phyloP scores from a whole-genome alignment of 1,139 yeast species.

The Groenewaldozyma auringiensis region DNA sequence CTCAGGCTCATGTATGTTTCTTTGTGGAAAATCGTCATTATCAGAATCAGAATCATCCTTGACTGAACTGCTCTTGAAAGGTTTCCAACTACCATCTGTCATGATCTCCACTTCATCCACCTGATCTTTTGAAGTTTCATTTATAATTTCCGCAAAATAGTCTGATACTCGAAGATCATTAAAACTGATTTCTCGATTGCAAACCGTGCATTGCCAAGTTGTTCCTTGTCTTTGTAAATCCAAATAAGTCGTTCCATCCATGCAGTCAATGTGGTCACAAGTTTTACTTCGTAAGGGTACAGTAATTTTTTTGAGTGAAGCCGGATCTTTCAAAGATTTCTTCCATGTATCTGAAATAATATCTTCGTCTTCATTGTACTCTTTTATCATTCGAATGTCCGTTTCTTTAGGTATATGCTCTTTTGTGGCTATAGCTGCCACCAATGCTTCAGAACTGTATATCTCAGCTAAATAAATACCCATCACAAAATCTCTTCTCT shows the following conservation, averaged over 20 bases:
- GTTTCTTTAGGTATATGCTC: constrained; percentile 26
- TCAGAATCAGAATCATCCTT: constrained; percentile 5
- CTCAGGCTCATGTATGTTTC: constrained; percentile 6
- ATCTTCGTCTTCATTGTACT: constrained; percentile 32
- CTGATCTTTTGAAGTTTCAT: constrained; percentile 19
- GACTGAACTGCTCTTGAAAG: constrained; percentile 11
- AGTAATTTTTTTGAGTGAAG: constrained; percentile 31
- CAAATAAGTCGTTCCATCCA: constrained; percentile 34
- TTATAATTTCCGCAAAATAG: constrained; percentile 30
- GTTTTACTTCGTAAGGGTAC: constrained; percentile 33
- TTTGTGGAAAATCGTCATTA: constrained; percentile 7
- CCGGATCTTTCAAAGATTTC: constrained; percentile 34
- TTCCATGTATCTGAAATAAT: constrained; percentile 31
- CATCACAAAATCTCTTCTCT: constrained; percentile 22
- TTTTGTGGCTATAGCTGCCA: constrained; percentile 23
- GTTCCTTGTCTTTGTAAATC: constrained; percentile 36
- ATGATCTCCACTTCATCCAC: constrained; percentile 30
- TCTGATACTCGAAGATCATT: constrained; percentile 34
- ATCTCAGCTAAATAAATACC: constrained; percentile 25
- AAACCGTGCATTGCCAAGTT: constrained; percentile 39
- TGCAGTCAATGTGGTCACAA: constrained; percentile 37
- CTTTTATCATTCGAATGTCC: constrained; percentile 21
- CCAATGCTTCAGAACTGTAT: constrained; percentile 19
- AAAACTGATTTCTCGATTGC: constrained; percentile 29
- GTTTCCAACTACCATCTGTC: constrained; percentile 34